Evolutionary conservation across 2,329 filamentous ascomycete species (phyloP).

Genomic region (Malbranchea zuffiana): DNA sequence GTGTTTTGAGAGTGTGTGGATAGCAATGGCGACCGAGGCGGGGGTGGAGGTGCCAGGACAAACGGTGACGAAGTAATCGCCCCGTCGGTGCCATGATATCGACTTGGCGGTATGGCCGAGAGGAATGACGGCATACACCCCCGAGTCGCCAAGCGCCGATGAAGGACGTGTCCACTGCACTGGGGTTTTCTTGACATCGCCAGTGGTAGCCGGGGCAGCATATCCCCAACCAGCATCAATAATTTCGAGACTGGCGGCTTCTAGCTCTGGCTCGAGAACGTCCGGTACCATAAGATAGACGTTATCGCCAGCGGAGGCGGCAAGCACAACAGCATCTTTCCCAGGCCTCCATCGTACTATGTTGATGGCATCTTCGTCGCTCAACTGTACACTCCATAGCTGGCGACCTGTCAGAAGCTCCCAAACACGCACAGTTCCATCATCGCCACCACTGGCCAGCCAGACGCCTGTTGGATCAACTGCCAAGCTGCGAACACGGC

Average conservation of each 20-base stretch:
- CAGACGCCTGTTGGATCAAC: constrained; percentile 78
- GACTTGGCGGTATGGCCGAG: constrained; percentile 74
- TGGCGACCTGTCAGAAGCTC: constrained; percentile 76
- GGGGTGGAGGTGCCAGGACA: constrained; percentile 53
- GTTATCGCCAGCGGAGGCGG: constrained; percentile 73
- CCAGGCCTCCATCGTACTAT: constrained; percentile 81
- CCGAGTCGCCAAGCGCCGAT: constrained; percentile 56
- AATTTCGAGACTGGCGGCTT: constrained; percentile 62
- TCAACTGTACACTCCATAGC: constrained; percentile 72
- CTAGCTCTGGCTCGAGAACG: constrained; percentile 59
- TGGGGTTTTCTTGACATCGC: constrained; percentile 58
- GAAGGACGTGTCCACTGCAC: constrained; percentile 78
- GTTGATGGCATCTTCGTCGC: constrained; percentile 67
- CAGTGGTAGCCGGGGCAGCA: constrained; percentile 51
- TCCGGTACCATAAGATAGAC: constrained; percentile 75
- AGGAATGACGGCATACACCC: constrained; percentile 69
- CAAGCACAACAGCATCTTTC: constrained; percentile 67
- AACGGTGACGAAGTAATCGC: constrained; percentile 88
- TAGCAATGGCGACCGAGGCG: constrained; percentile 59
- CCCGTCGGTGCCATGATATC: constrained; percentile 84
- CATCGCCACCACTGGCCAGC: constrained; percentile 85
- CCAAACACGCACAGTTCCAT: constrained; percentile 87
- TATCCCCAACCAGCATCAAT: constrained; percentile 90
- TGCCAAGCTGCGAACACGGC: constrained; percentile 71
- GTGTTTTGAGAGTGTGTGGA: constrained; percentile 92